These are phyloP conservation scores for Choanephora cucurbitarum DNA, from an alignment of 371 early-diverging fungal species.

Conservation along the genomic window DNA sequence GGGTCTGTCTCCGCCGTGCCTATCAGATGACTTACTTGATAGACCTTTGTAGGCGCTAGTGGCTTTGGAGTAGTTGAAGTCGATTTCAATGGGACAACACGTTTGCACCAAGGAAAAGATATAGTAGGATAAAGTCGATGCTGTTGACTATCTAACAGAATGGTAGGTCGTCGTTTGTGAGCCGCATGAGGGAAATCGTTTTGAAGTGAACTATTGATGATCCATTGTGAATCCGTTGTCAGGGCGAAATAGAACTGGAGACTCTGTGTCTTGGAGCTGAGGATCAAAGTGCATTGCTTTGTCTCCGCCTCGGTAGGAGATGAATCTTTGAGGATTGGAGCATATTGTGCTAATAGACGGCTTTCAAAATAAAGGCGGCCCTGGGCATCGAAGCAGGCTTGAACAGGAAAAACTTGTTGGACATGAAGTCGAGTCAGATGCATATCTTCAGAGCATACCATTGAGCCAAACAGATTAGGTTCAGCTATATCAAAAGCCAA, in stretches of 20 bases:
- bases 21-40: no score
- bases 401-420: slow-evolving; percentile 1
- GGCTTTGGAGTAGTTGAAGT: no score
- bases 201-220: slow-evolving; percentile 2
- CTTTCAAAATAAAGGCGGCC: neutral
- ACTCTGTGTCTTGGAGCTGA: neutral
- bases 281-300: neutral
- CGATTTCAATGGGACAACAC: no score
- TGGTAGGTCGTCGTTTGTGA: neutral
- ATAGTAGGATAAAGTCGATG: no score
- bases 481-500: neutral
- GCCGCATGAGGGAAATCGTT: neutral
- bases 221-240: neutral
- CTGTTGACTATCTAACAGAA: no score
- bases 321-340: neutral
- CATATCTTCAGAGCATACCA: neutral
- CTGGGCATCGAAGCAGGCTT: neutral
- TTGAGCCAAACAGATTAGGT: neutral
- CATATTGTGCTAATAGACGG: slow-evolving; percentile 1
- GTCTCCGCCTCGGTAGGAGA: neutral
- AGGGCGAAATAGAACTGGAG: neutral
- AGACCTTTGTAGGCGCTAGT: no score
- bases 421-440: neutral
- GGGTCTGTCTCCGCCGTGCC: no score
- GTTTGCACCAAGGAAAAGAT: no score